phyloP scores from a whole-genome alignment of 768 basidiomycete species.

The Lactarius evosmus region DNA sequence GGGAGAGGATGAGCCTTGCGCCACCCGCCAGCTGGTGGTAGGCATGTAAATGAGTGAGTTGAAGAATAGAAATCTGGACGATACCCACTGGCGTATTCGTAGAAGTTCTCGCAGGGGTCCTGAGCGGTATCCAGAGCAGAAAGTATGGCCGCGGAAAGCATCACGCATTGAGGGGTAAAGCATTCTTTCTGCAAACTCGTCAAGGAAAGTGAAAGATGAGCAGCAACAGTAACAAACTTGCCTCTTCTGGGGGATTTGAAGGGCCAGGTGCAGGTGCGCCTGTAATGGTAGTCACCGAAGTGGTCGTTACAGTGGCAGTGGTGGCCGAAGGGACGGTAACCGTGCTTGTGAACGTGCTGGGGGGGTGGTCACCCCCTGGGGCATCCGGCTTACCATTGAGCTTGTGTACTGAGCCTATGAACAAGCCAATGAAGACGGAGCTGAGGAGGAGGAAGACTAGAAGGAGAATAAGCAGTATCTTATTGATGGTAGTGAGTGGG shows the following conservation, averaged over 20 bases:
- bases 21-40: constrained; percentile 79
- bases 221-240: background rate
- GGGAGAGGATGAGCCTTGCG: constrained; percentile 78
- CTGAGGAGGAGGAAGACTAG: constrained; percentile 77
- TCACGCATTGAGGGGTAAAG: constrained; percentile 73
- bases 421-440: constrained; percentile 89
- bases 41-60: constrained; percentile 1
- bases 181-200: constrained; percentile 54
- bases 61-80: background rate
- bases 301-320: constrained; percentile 39
- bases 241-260: constrained; percentile 48
- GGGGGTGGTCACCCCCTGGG: constrained; percentile 39
- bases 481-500: constrained; percentile 79
- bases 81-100: constrained; percentile 82
- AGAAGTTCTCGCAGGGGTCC: constrained; percentile 96
- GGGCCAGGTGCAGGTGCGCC: constrained; percentile 37
- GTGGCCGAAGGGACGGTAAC: constrained; percentile 39
- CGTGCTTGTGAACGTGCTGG: constrained; percentile 42
- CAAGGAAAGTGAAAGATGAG: background rate
- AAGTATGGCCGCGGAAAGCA: constrained; percentile 78
- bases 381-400: constrained; percentile 49
- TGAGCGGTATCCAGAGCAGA: constrained; percentile 72
- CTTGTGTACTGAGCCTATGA: constrained; percentile 83
- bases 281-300: constrained; percentile 36
- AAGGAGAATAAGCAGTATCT: constrained; percentile 71